Evolutionary conservation across 2,329 filamentous ascomycete genomes (phyloP), one percentile per base, ranked within the genome.

Genomic region (Aureobasidium uvarum): DNA sequence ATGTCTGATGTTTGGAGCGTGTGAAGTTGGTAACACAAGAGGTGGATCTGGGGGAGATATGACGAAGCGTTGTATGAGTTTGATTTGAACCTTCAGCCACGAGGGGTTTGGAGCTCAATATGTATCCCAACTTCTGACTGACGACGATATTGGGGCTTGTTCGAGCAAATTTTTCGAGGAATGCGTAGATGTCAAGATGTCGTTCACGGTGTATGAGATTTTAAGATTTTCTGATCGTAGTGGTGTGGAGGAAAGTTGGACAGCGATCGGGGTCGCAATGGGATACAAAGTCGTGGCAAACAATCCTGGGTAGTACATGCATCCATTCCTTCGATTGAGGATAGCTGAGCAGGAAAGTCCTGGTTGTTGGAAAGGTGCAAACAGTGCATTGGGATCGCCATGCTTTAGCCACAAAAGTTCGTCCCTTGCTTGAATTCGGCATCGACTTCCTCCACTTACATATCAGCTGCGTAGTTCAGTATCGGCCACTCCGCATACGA

Each of bases 321-420:
- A 41, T 50, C 58, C 58, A 62, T 62, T 62, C 58, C 58, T 62
- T 62, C 45, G 58, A 62, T 48, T 36, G 45, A 28, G 43, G 39
- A 16, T 50, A 39, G 58, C 43, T 33, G 55, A 62, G 7, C 16
- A 28, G 14, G 23, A 36, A 59, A 36, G 55, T 50, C 58, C 58
- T 62, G 58, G 58, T 62, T 62, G 16, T 28, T 28, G 58, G 56
- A 39, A 41, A 38, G 43, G 6, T 23, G 36, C 43, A 11, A 50
- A 62, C 58, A 31, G 38, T 25, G 58, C 58, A 62, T 62, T 62
- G 58, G 45, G 43, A 62, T 62, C 45, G 45, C 43, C 58, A 50
- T 62, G 58, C 58, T 39, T 62, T 13, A 46, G 58, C 33, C 45
- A 62, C 58, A 48, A 3, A 25, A 13, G n/a, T 8, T 5, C 31